Base-by-base conservation (phyloP, 805 yeast genomes). In the Grigorovia humatica region DNA sequence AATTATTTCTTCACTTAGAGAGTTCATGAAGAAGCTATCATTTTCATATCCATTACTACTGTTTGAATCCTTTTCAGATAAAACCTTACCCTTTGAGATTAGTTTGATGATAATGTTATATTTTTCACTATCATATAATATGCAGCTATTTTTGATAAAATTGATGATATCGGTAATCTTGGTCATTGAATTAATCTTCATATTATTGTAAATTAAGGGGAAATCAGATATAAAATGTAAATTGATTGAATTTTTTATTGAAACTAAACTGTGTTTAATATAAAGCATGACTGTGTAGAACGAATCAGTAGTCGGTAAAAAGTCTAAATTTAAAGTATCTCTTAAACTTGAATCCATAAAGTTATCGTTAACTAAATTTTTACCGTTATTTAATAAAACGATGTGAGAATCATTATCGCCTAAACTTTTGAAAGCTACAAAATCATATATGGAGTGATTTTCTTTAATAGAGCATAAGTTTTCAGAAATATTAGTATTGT, bases 241-340 rank as follows among this genome's bases (percentile, higher is more conserved):
- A n/a, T 48, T 43, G 9, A 56, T 58, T 8, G 53, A 52, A 9
- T 43, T 45, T 57, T 42, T 19, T 7, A 23, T 9, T 12, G 3
- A 2, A 3, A 3, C 9, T 29, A 43, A 59, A 4, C 47, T 46
- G 47, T 66, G 66, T 38, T 56, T 61, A 13, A 67, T 55, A 43
- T 55, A 55, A 51, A 65, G 61, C 58, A 63, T 58, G 1, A 66
- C 58, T 13, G 66, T 63, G 50, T 71, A 59, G 45, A 58, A 59
- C 23, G 65, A 47, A 2, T 54, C 55, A 11, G 62, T 62, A 5
- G 57, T 53, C 2, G 75, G 75, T 0, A 68, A 62, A 29, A 66
- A 63, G 55, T 70, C 74, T n/a, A 69, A 52, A 1, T 64, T 58
- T n/a, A 72, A 44, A 0, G 67, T 43, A 9, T 69, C 63, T 2